phyloP scores from a whole-genome alignment of 768 basidiomycete genomes.

The Amanita thiersii region DNA sequence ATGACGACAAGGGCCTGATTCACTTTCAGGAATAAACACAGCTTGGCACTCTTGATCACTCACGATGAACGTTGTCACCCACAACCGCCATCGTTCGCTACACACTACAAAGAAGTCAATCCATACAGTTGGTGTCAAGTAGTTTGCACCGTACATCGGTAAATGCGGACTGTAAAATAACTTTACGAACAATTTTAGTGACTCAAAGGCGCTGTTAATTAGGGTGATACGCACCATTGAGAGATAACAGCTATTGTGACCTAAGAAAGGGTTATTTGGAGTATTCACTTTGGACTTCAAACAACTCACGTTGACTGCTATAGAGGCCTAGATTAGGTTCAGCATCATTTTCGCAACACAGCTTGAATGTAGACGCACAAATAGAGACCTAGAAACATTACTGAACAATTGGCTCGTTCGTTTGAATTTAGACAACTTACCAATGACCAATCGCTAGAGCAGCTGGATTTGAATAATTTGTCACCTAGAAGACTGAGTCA shows the following conservation, averaged over 20 bases:
- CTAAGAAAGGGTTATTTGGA: conserved; percentile 3
- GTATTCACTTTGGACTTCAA: background rate
- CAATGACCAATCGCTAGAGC: conserved; percentile 27
- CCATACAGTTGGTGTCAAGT: background rate
- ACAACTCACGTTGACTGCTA: conserved; percentile 18
- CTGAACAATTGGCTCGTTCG: background rate
- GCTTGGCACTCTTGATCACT: conserved; percentile 9
- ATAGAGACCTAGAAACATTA: conserved; percentile 22
- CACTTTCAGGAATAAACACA: conserved; percentile 2
- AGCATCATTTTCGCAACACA: background rate
- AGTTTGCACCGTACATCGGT: conserved; percentile 16
- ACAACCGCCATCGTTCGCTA: conserved; percentile 20
- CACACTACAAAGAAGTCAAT: conserved; percentile 18
- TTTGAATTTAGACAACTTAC: conserved; percentile 16
- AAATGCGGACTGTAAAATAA: conserved; percentile 26
- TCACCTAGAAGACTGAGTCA: conserved; percentile 17
- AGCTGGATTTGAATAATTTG: conserved; percentile 26
- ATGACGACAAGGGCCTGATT: conserved; percentile 18
- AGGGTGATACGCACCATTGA: conserved; percentile 16
- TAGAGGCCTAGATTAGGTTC: conserved; percentile 15
- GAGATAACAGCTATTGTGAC: conserved; percentile 22
- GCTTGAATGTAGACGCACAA: conserved; percentile 16
- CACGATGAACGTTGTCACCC: conserved; percentile 22
- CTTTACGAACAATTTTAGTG: conserved; percentile 16
- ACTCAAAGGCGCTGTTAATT: background rate